phyloP scores from a whole-genome alignment of 108 stramenopile species.

The Aurantiochytrium sp. region DNA sequence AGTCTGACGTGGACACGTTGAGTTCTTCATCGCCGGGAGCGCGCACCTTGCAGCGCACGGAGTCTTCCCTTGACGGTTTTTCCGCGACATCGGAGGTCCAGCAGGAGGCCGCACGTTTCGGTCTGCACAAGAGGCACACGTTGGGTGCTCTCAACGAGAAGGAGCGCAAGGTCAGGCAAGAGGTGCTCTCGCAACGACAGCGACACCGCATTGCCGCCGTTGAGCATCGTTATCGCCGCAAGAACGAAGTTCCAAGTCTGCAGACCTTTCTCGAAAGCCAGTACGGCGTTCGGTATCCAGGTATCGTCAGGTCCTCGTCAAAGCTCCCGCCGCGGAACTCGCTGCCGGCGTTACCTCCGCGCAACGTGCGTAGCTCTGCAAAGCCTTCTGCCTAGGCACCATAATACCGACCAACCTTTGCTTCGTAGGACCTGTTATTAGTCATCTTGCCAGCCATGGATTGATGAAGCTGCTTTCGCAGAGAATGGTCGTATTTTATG shows the following conservation, averaged over 20 bases:
- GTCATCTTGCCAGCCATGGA: too few relatives aligned
- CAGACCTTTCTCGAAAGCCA: neutral
- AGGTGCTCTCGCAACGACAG: neutral
- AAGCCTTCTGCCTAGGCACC: neutral
- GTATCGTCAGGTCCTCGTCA: neutral
- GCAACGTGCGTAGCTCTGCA: neutral
- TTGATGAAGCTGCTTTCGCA: too few relatives aligned
- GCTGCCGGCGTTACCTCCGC: neutral
- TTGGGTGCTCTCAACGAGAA: neutral
- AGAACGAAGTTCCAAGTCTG: neutral
- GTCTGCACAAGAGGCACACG: neutral
- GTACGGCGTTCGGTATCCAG: neutral
- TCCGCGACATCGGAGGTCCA: neutral
- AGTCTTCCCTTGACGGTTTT: neutral
- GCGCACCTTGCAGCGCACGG: neutral
- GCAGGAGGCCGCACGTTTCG: neutral
- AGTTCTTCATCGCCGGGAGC: too few relatives aligned
- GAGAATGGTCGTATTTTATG: too few relatives aligned
- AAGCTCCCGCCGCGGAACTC: neutral
- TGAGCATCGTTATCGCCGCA: neutral
- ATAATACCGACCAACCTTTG: neutral
- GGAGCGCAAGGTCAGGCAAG: neutral
- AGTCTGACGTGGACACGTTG: neutral
- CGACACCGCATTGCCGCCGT: neutral
- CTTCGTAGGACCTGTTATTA: neutral